Base-by-base conservation (phyloP, 1,139 yeast genomes). In the Komagataea norvegica region DNA sequence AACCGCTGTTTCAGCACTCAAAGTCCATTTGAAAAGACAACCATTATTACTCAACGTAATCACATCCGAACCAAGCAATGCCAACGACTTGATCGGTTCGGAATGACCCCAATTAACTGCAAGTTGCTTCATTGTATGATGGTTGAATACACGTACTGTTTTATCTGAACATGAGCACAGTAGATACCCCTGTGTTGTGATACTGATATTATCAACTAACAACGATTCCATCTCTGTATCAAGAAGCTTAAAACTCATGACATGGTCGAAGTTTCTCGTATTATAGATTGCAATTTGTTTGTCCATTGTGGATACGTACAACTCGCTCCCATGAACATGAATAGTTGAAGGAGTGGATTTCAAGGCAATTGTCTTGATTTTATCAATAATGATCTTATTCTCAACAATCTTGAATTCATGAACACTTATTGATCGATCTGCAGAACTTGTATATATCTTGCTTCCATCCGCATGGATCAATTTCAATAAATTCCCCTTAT, bases 41-140 rank as follows among this genome's bases (percentile, higher is more conserved):
- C 79, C 80, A 46, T 70, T 78, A 8, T 59, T 59, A 17, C 78
- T 69, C 16, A 72, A 59, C 0, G 77, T 63, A 1, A 72, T 47
- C 25, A 74, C 51, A 8, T 45, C 46, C 1, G 51, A 41, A 6
- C 49, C 41, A 3, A 45, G 38, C 25, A 58, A 47, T 2, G 61
- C 48, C 11, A 80, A 47, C 0, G 73, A 72, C 5, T 72, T 52
- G 7, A 78, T 65, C 1, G 70, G 59, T 33, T 78, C 86, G 46
- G 80, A 74, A 47, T 79, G 87, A 0, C 84, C 89, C 82, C 83
- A 80, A 27, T 65, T 72, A 1, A 70, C 64, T 10, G 73, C 66
- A 10, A 74, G 33, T 8, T 67, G 65, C 32, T 59, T 67, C 0
- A 81, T 83, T 5, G 64, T 62, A 0, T 50, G 41, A 42, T 67